Conservation (phyloP, 2,329 filamentous ascomycete genomes). For the Hypoxylon rubiginosum region DNA sequence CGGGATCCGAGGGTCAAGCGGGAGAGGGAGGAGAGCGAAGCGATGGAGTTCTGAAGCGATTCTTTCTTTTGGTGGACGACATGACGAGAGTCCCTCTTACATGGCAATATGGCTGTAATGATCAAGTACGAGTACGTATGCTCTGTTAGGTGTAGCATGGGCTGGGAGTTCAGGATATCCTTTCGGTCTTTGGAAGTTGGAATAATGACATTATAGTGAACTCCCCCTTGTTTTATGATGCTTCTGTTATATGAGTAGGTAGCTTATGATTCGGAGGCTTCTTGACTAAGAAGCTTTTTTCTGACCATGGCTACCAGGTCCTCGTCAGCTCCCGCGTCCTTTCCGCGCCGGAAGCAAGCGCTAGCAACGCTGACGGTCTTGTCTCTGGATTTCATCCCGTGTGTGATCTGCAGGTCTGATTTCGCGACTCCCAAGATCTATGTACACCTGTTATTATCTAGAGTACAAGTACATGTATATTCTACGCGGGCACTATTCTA, state of each 20-base stretch:
- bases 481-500: too few species aligned
- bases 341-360: constrained; percentile 38
- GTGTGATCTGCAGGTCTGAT: constrained; percentile 72
- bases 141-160: constrained; percentile 18
- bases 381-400: constrained; percentile 73
- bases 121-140: neutral
- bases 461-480: too few species aligned
- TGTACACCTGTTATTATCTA: constrained; percentile 17
- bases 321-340: constrained; percentile 32
- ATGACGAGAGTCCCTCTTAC: neutral
- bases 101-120: constrained; percentile 4
- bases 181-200: constrained; percentile 16
- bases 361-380: constrained; percentile 66
- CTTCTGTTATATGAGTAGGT: neutral
- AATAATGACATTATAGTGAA: constrained; percentile 18
- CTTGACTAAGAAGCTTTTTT: constrained; percentile 41
- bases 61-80: neutral
- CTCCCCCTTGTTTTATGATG: constrained; percentile 2
- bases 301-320: constrained; percentile 44
- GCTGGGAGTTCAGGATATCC: constrained; percentile 26
- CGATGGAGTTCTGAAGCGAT: constrained; percentile 65
- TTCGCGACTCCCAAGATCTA: constrained; percentile 73
- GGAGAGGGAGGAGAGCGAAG: constrained; percentile 65
- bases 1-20: constrained; percentile 67
- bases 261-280: constrained; percentile 13